Conservation (phyloP, 495 filamentous ascomycete species). For the Penicillium tannophilum region DNA sequence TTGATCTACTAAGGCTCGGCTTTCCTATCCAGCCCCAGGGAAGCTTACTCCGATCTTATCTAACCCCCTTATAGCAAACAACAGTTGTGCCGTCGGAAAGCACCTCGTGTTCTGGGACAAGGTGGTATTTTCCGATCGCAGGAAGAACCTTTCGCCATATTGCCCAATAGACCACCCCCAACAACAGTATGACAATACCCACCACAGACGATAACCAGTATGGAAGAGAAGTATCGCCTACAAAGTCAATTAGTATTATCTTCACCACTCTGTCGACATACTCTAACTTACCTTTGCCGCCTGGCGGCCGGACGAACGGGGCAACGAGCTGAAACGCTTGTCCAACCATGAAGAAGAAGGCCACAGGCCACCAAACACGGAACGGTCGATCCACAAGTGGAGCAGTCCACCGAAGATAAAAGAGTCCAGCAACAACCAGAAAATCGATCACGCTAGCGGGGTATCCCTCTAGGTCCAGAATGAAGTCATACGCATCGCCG, state of each 20-base stretch:
- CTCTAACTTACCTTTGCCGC: constrained; percentile 28
- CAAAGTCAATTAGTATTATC: background rate
- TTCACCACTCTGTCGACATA: background rate
- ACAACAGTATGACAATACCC: constrained; percentile 33
- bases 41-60: background rate
- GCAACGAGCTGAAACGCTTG: constrained; percentile 41
- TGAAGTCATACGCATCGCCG: constrained; percentile 66
- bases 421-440: constrained; percentile 57
- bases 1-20: too few species aligned
- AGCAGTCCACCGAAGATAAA: constrained; percentile 59
- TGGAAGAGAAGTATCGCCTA: constrained; percentile 33
- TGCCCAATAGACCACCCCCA: constrained; percentile 37
- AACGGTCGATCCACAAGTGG: constrained; percentile 62
- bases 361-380: constrained; percentile 55
- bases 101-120: constrained; percentile 18
- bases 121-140: constrained; percentile 10
- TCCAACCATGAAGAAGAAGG: constrained; percentile 37
- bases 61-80: constrained; percentile 19
- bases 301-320: constrained; percentile 40
- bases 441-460: constrained; percentile 60
- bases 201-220: constrained; percentile 43
- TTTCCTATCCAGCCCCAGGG: too few species aligned
- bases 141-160: constrained; percentile 18
- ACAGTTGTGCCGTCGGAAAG: constrained; percentile 25
- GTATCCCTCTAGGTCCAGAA: constrained; percentile 69